These are phyloP conservation scores for Apiospora aurea DNA, from an alignment of 2,329 filamentous ascomycete genomes.

Conservation along the genomic window DNA sequence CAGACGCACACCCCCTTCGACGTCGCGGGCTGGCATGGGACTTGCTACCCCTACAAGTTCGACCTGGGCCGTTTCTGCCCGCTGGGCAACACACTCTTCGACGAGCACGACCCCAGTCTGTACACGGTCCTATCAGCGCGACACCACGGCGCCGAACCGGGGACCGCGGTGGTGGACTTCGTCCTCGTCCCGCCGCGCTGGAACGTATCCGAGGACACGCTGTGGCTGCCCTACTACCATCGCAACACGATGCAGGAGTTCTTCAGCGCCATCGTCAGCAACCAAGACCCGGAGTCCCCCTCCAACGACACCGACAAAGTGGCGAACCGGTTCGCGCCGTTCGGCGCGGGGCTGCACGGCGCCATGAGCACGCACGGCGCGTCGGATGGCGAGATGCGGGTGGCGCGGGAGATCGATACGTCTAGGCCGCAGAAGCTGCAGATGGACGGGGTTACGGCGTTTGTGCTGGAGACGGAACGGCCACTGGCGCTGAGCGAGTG, in stretches of 20 bases:
- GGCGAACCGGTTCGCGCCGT: slow-evolving; percentile 53
- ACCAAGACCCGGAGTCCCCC: slow-evolving; percentile 61
- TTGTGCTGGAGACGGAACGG: slow-evolving; percentile 27
- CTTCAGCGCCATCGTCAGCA: slow-evolving; percentile 57
- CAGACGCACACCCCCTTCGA: slow-evolving; percentile 73
- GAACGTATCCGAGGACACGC: slow-evolving; percentile 66
- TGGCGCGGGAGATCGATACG: slow-evolving; percentile 24
- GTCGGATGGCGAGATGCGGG: slow-evolving; percentile 46
- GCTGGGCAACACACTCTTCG: slow-evolving; percentile 71
- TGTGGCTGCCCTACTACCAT: slow-evolving; percentile 69
- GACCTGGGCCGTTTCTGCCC: slow-evolving; percentile 73
- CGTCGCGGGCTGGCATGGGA: slow-evolving; percentile 74
- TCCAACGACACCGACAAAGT: slow-evolving; percentile 61
- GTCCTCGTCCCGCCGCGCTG: slow-evolving; percentile 69
- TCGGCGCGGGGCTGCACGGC: slow-evolving; percentile 61
- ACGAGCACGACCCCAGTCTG: slow-evolving; percentile 73
- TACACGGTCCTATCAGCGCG: slow-evolving; percentile 68
- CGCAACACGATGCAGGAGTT: slow-evolving; percentile 63
- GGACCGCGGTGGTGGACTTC: slow-evolving; percentile 67
- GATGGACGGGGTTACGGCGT: slow-evolving; percentile 24
- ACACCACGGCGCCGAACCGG: slow-evolving; percentile 56
- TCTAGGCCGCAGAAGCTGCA: slow-evolving; percentile 25
- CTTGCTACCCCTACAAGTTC: slow-evolving; percentile 75
- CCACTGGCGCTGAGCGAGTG: slow-evolving; percentile 28
- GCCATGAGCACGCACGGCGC: slow-evolving; percentile 67